phyloP scores from a whole-genome alignment of 108 stramenopile species.

The Skeletonema tropicum region DNA sequence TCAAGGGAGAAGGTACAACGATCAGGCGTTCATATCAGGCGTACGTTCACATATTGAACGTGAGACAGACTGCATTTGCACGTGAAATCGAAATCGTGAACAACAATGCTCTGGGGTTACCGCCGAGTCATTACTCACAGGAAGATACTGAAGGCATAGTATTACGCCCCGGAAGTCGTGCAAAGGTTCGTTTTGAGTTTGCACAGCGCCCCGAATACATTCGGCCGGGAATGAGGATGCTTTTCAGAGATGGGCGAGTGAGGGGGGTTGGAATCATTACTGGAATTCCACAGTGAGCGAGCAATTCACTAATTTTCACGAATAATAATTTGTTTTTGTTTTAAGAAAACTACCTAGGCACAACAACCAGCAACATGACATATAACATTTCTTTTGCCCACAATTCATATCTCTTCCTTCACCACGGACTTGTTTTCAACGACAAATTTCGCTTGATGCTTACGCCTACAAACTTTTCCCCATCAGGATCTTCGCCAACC shows the following conservation, averaged over 20 bases:
- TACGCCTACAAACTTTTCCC: not conserved
- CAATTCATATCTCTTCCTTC: not conserved
- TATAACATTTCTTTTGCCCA: not conserved
- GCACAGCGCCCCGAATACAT: conserved; percentile 85
- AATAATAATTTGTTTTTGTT: not conserved
- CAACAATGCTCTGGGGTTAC: conserved; percentile 58
- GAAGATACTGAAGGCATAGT: conserved; percentile 68
- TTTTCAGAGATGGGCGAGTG: conserved; percentile 86
- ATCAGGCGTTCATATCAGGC: conserved; percentile 84
- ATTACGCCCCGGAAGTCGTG: conserved; percentile 77
- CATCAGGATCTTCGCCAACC: not conserved
- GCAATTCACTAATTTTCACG: not conserved
- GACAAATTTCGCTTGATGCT: not conserved
- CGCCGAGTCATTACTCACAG: conserved; percentile 60
- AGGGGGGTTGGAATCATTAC: conserved; percentile 86
- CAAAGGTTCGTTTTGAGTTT: conserved; percentile 87
- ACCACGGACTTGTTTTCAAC: not conserved
- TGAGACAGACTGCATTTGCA: conserved; percentile 84
- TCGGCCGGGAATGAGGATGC: conserved; percentile 87
- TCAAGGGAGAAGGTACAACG: conserved; percentile 87
- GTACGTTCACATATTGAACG: conserved; percentile 87
- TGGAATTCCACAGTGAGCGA: conserved; percentile 36
- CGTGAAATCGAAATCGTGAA: conserved; percentile 82
- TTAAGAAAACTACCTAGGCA: not conserved
- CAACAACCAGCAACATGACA: not conserved